Conservation (phyloP, 495 filamentous ascomycete genomes). For the Penicillium soppii region DNA sequence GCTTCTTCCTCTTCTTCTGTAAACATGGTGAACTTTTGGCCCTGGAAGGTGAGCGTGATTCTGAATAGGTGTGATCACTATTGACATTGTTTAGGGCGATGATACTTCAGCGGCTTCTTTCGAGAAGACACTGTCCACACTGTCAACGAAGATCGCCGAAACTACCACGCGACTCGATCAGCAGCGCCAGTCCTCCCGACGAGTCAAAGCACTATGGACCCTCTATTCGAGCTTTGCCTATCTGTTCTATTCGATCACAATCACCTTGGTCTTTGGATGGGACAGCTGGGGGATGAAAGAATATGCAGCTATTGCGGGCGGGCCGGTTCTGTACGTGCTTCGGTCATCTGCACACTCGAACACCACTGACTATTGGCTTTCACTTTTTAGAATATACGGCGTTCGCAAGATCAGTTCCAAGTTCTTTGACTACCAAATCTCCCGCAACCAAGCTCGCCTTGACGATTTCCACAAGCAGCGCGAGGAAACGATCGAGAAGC, state of each 20-base stretch:
- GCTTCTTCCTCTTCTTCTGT: background rate
- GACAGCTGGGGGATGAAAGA: slow-evolving; percentile 71
- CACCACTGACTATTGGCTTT: background rate
- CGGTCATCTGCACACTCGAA: background rate
- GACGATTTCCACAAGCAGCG: slow-evolving; percentile 75
- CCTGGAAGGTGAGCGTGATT: slow-evolving; percentile 71
- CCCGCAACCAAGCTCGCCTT: slow-evolving; percentile 61
- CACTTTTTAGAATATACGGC: slow-evolving; percentile 58
- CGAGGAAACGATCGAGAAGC: slow-evolving; percentile 83
- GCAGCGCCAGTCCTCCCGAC: slow-evolving; percentile 67
- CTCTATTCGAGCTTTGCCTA: slow-evolving; percentile 90
- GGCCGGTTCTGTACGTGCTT: slow-evolving; percentile 67
- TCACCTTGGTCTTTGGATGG: slow-evolving; percentile 83
- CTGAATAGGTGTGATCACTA: too few species aligned
- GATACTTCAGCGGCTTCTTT: slow-evolving; percentile 87
- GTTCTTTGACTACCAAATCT: slow-evolving; percentile 83
- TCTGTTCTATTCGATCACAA: slow-evolving; percentile 76
- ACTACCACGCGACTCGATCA: slow-evolving; percentile 68
- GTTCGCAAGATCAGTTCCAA: slow-evolving; percentile 57
- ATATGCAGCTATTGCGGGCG: slow-evolving; percentile 72
- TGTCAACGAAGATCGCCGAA: slow-evolving; percentile 76
- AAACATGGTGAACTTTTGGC: slow-evolving; percentile 81
- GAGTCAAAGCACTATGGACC: slow-evolving; percentile 82
- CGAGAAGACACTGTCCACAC: slow-evolving; percentile 80
- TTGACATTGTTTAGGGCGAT: slow-evolving; percentile 56